Conservation (phyloP, 331 rosid genomes). For the Cydonia oblonga region DNA sequence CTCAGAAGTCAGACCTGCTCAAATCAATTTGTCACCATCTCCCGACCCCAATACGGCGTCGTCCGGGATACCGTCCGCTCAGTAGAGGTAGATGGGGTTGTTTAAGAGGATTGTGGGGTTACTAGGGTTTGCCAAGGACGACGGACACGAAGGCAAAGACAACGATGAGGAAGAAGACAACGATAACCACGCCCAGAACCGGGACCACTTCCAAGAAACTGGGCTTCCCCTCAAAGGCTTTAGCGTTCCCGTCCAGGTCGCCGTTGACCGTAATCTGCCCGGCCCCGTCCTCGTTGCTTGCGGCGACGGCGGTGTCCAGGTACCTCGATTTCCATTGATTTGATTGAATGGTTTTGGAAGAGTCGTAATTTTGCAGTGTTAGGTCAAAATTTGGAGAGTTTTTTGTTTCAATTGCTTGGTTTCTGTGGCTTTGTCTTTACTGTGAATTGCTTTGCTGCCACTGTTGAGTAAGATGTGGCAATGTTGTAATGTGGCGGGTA, state of each 20-base stretch:
- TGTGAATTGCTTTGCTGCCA: background rate
- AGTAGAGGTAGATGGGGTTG: constrained; percentile 36
- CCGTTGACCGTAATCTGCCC: constrained; percentile 45
- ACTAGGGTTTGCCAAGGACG: constrained; percentile 56
- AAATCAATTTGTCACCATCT: too few species aligned
- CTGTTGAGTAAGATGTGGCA: background rate
- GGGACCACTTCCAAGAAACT: constrained; percentile 25
- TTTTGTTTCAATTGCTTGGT: background rate
- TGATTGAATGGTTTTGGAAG: background rate
- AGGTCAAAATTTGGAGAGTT: background rate
- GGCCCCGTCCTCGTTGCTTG: constrained; percentile 54
- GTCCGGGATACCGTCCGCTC: background rate
- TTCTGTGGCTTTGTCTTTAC: background rate
- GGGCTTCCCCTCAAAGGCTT: constrained; percentile 66
- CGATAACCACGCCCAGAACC: constrained; percentile 25
- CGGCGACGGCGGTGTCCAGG: constrained; percentile 84
- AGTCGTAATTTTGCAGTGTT: background rate
- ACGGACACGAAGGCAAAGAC: constrained; percentile 35
- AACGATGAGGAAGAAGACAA: constrained; percentile 30
- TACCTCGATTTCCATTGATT: background rate
- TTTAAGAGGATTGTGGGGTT: constrained; percentile 37
- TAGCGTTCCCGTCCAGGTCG: constrained; percentile 52
- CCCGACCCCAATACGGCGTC: background rate
- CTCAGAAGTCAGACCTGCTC: background rate
- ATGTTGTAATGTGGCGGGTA: background rate